Conservation (phyloP, 495 filamentous ascomycete species). For the Podospora tetraspora region DNA sequence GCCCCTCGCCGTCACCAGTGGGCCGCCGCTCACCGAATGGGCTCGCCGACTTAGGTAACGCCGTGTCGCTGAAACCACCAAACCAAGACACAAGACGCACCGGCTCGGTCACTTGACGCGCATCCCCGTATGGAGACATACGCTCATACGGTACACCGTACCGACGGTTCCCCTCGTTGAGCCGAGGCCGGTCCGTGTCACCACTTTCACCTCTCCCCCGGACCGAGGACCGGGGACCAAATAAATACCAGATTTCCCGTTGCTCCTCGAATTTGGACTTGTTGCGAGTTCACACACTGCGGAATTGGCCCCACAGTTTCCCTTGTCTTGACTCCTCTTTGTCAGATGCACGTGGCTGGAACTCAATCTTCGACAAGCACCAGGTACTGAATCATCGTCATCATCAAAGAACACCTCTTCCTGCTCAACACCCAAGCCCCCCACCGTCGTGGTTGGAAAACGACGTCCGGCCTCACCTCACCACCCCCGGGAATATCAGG, state of each 20-base stretch:
- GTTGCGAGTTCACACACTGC: neutral
- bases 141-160: neutral
- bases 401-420: neutral
- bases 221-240: neutral
- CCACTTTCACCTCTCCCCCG: neutral
- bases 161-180: neutral
- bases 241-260: neutral
- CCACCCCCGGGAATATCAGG: neutral
- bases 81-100: neutral
- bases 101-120: neutral
- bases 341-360: neutral
- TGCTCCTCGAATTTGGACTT: neutral
- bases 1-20: neutral
- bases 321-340: neutral
- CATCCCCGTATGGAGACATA: neutral
- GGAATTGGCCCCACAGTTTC: neutral
- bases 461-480: neutral
- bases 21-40: neutral
- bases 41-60: neutral
- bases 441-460: neutral
- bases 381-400: neutral
- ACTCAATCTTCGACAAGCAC: neutral
- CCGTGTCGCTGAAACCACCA: neutral
- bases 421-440: neutral
- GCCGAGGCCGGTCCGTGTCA: neutral